A percentile compares a stretch with the other conserved stretches of the same genome.
phyloP scores from a whole-genome alignment of 805 yeast species.

The Starmera caribaea region DNA sequence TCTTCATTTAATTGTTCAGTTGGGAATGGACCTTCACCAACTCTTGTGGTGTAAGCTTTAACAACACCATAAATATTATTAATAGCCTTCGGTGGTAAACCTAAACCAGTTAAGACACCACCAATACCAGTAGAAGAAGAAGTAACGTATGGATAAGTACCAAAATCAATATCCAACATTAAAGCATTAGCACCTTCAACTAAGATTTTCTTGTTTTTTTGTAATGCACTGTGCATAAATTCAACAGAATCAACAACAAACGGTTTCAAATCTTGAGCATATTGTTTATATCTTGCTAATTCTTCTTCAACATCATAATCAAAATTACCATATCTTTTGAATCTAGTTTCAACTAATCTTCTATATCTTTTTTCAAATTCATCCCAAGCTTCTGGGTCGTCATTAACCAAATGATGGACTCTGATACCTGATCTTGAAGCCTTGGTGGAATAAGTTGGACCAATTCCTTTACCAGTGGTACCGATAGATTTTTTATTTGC shows the following conservation, averaged over 20 bases:
- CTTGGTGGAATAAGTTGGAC: conserved; percentile 96
- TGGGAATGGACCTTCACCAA: conserved; percentile 99
- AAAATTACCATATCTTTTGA: conserved; percentile 86
- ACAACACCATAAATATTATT: conserved; percentile 88
- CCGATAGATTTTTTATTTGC: conserved; percentile 76
- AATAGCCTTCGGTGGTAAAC: conserved; percentile 84
- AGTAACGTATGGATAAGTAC: conserved; percentile 96
- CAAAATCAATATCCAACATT: conserved; percentile 95
- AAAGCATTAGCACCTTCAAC: conserved; percentile 98
- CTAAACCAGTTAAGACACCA: conserved; percentile 95
- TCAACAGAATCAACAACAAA: conserved; percentile 90
- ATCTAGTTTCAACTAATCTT: conserved; percentile 72
- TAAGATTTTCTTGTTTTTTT: conserved; percentile 71
- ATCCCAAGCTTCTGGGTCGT: conserved; percentile 87
- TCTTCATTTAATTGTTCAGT: conserved; percentile 85
- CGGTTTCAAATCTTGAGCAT: conserved; percentile 70
- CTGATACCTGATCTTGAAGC: conserved; percentile 95
- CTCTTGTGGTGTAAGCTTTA: conserved; percentile 97
- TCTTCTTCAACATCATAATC: conserved; percentile 81
- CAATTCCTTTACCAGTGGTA: conserved; percentile 98
- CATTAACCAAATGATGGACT: conserved; percentile 89
- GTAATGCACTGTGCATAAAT: conserved; percentile 71
- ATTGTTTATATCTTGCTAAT: conserved; percentile 63
- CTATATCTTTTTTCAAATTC: conserved; percentile 74
- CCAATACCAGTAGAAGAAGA: conserved; percentile 95